Evolutionary conservation across 2,329 filamentous ascomycete species (phyloP), one percentile per base, ranked within the genome.

Genomic region (Monilinia fructicola): DNA sequence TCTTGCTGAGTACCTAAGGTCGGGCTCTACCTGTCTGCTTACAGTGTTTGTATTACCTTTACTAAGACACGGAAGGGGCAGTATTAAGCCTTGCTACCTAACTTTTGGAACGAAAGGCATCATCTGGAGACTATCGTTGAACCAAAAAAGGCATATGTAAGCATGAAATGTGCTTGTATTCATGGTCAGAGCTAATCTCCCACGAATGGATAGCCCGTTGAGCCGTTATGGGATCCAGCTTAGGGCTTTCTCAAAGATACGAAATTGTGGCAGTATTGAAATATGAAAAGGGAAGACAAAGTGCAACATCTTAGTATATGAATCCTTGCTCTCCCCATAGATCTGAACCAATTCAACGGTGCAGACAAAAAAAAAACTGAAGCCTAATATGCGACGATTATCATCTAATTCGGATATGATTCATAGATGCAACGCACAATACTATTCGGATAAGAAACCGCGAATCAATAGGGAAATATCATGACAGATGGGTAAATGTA

Each of bases 381-480:
- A 52, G 38, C 14, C 48, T 38, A 28, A 62, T 26, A 42, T 40
- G 31, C 31, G n/a, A 26, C 18, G 38, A 62, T 5, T 14, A 38
- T 50, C 44, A 21, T 38, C 23, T 52, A 52, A 16, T 52, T 52
- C 28, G 4, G 28, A 1, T 23, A 28, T 60, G 28, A 50, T 26
- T 28, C 48, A 54, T 10, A 28, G 21, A 35, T 48, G 11, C n/a
- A 65, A 60, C 23, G 31, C 63, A 23, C 46, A 21, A 35, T 44
- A 46, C 63, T 53, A 44, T 59, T 46, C 54, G 60, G 44, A 62
- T 4, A 60, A 46, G 14, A 26, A 50, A 48, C 3, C 31, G 35
- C 23, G 10, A 60, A 23, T 38, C 21, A 11, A 60, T 52, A 28
- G 23, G 3, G 23, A 4, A n/a, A 35, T n/a, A 54, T 21, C 26